A percentile compares a stretch with the other conserved stretches of the same genome.
Conservation (phyloP, 2,329 filamentous ascomycete species). For the Lasiodiplodia gonubiensis region DNA sequence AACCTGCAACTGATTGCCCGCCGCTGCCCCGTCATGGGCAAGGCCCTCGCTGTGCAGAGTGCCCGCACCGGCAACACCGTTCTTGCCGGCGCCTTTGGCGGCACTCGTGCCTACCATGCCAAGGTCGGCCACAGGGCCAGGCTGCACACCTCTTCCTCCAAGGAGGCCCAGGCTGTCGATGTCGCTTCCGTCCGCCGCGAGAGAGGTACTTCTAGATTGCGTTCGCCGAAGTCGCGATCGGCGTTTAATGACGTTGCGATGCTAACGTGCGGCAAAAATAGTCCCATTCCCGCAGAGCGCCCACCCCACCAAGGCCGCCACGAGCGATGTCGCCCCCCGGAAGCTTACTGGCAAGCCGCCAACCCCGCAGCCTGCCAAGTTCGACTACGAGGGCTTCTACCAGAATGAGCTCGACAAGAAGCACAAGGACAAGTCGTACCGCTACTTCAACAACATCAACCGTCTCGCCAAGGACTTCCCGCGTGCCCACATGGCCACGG, state of each 20-base stretch:
- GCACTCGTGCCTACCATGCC: conserved; percentile 55
- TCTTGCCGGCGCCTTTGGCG: conserved; percentile 57
- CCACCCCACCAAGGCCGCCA: conserved; percentile 29
- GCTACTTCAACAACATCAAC: conserved; percentile 99
- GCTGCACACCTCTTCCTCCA: conserved; percentile 79
- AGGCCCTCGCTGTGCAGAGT: conserved; percentile 87
- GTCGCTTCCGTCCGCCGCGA: conserved; percentile 58
- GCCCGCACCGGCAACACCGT: conserved; percentile 53
- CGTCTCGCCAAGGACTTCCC: conserved; percentile 95
- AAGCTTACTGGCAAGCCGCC: conserved; percentile 50
- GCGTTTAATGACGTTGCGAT: conserved; percentile 1
- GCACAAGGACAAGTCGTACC: conserved; percentile 99
- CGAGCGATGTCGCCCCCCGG: conserved; percentile 34
- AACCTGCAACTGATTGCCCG: conserved; percentile 93
- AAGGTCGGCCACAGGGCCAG: conserved; percentile 66
- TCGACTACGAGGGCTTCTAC: conserved; percentile 93
- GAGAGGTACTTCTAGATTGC: conserved; percentile 49
- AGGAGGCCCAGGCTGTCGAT: conserved; percentile 80
- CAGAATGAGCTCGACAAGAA: conserved; percentile 91
- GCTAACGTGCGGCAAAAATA: conserved; percentile 33
- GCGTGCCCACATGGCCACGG: conserved; percentile 84
- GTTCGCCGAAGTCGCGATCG: conserved; percentile 9
- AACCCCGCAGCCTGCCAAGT: conserved; percentile 62
- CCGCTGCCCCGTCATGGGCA: conserved; percentile 98
- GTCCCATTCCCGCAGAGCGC: conserved; percentile 41